These are phyloP conservation scores for Penicillium psychrosexuale DNA, from an alignment of 2,329 filamentous ascomycete species.

Conservation along the genomic window DNA sequence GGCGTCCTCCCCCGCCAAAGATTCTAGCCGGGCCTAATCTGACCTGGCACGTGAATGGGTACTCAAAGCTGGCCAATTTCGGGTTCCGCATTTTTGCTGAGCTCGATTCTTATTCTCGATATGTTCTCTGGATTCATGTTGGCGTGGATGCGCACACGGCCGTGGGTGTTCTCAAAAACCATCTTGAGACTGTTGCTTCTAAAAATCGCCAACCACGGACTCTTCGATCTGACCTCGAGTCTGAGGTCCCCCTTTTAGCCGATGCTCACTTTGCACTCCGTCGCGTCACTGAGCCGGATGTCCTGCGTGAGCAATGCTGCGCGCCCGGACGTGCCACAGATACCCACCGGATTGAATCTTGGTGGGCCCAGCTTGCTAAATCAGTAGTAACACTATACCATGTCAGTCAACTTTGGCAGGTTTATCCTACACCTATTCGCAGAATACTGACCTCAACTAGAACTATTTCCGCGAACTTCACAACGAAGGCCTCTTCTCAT, in stretches of 20 bases:
- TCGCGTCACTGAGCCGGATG: background rate
- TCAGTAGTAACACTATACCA: slow-evolving; percentile 1
- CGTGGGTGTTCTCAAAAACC: slow-evolving; percentile 20
- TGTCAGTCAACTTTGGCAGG: slow-evolving; percentile 1
- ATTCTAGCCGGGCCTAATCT: slow-evolving; percentile 19
- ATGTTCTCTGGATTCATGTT: slow-evolving; percentile 23
- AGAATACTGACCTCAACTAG: background rate
- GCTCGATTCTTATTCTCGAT: slow-evolving; percentile 22
- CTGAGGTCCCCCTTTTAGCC: slow-evolving; percentile 7
- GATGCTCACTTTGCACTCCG: slow-evolving; percentile 9
- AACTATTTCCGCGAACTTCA: slow-evolving; percentile 11
- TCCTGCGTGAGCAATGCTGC: slow-evolving; percentile 7
- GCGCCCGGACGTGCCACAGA: slow-evolving; percentile 8
- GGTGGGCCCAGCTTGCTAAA: slow-evolving; percentile 11
- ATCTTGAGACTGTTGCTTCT: slow-evolving; percentile 7
- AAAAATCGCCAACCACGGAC: slow-evolving; percentile 8
- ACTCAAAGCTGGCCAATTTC: slow-evolving; percentile 19
- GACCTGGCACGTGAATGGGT: slow-evolving; percentile 21
- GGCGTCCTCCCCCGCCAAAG: slow-evolving; percentile 9
- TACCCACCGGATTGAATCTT: slow-evolving; percentile 16
- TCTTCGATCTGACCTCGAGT: slow-evolving; percentile 10
- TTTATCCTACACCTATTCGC: no score
- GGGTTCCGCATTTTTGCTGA: slow-evolving; percentile 23
- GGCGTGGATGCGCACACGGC: slow-evolving; percentile 11
- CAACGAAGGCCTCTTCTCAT: slow-evolving; percentile 5